Evolutionary conservation across 257 asterid species (phyloP), one percentile per base, ranked within the genome.

Genomic region (Petunia secreta): DNA sequence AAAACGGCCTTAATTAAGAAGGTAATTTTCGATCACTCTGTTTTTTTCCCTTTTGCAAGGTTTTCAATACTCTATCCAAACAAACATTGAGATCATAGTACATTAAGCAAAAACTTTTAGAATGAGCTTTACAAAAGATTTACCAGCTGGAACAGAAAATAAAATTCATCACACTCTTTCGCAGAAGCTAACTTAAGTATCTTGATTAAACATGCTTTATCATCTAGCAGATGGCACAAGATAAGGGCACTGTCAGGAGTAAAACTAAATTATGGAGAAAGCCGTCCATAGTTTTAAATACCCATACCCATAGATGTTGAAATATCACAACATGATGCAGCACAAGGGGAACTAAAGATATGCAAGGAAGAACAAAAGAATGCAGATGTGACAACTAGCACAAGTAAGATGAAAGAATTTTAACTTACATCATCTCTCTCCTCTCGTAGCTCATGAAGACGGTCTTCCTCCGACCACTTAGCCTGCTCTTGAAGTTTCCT

Each of bases 401-500:
- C 14, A 63, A 81, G 64, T 25, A 34, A 52, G 34, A 40, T 38
- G 77, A 4, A 55, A 63, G 82, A 53, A 50, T 54, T 63, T 76
- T 55, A 25, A 85, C 95, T 78, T 85, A 92, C 98, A 80, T 94
- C 98, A 1, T 94, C 97, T 89, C 82, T 91, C 84, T 87, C 91
- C 85, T 92, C 97, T 75, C 86, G 87, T 85, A 94, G 80, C 83
- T 92, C 94, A 55, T 97, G 97, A 48, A 89, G 92, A 75, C 97
- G 94, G 85, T 95, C 98, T 87, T 93, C 99, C 85, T 93, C 89
- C 84, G 85, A 53, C 98, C 97, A 95, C 82, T 95, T 95, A 55
- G 91, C 92, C 89, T 93, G 98, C 88, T 95, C 99, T 5, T 95
- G 97, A 54, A 94, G 92, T 86, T 92, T 94, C 92, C 77, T 91